Evolutionary conservation across 2,329 filamentous ascomycete genomes (phyloP).

Genomic region (Sporothrix protearum): DNA sequence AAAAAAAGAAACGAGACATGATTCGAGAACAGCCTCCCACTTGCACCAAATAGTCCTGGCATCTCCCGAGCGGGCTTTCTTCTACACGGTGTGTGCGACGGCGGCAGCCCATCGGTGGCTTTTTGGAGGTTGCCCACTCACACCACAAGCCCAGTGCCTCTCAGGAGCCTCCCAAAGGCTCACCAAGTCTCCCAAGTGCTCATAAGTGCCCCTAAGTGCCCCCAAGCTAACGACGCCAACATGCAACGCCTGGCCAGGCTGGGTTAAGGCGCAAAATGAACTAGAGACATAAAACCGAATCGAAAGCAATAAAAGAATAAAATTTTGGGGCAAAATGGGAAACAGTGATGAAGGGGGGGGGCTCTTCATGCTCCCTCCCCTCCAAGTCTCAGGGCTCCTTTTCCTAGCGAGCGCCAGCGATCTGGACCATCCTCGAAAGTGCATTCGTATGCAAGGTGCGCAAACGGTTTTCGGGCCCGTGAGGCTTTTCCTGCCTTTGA

Average conservation of each 20-base stretch:
- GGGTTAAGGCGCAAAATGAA: not conserved
- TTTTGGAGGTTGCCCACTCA: conserved; percentile 5
- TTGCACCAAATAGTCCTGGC: not conserved
- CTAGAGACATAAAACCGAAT: not conserved
- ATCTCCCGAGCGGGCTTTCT: not conserved
- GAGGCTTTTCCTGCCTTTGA: not conserved
- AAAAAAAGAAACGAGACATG: too few relatives aligned
- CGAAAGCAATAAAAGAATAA: too few relatives aligned
- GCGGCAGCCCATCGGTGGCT: conserved; percentile 1
- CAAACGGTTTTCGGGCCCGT: not conserved
- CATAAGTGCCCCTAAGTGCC: not conserved
- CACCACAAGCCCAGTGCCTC: not conserved
- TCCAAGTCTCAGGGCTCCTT: not conserved
- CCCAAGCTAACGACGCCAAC: conserved; percentile 7
- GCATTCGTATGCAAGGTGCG: not conserved
- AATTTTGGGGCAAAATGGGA: not conserved
- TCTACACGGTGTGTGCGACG: not conserved
- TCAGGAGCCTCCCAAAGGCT: not conserved
- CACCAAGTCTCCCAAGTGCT: not conserved
- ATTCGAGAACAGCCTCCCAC: not conserved
- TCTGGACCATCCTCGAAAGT: not conserved
- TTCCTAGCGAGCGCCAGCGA: not conserved
- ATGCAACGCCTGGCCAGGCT: conserved; percentile 9
- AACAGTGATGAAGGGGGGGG: not conserved
- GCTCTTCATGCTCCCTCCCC: not conserved